Percentiles rank a stretch among this genome's conserved stretches.
Conservation (phyloP, 208 protist genomes). For the Trypanosoma theileri region DNA sequence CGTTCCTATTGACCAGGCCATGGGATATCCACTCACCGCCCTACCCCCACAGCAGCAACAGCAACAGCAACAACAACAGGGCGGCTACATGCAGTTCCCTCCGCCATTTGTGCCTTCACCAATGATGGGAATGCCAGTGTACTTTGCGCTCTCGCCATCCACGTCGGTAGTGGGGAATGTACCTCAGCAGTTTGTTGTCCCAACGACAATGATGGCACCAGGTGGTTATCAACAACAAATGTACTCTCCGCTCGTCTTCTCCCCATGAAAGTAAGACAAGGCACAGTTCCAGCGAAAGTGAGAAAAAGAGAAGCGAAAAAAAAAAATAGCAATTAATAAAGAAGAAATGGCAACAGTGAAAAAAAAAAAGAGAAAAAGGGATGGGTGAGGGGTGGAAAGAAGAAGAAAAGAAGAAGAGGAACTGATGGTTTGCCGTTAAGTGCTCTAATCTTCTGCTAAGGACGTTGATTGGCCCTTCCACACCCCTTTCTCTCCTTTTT, state of each 20-base stretch:
- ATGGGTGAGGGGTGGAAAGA: not conserved
- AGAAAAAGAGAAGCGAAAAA: not conserved
- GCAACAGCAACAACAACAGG: too few species aligned
- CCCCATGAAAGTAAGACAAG: not conserved
- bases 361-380: constrained; percentile 2
- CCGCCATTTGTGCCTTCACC: not conserved
- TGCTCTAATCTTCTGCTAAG: too few species aligned
- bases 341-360: too few species aligned
- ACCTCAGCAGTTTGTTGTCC: constrained; percentile 18
- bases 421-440: not conserved
- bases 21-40: constrained; percentile 12
- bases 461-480: too few species aligned
- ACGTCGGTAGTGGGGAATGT: not conserved
- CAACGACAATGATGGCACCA: constrained; percentile 17
- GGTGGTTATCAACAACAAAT: constrained; percentile 16
- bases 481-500: constrained; percentile 8
- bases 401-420: constrained; percentile 15
- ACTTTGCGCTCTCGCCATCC: constrained; percentile 7
- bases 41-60: constrained; percentile 2
- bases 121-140: constrained; percentile 25
- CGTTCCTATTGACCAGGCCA: not conserved
- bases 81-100: constrained; percentile 4
- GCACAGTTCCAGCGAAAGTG: not conserved
- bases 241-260: constrained; percentile 12
- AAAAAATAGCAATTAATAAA: not conserved